Conservation (phyloP, 2,329 filamentous ascomycete species). For the Alternaria burnsii region DNA sequence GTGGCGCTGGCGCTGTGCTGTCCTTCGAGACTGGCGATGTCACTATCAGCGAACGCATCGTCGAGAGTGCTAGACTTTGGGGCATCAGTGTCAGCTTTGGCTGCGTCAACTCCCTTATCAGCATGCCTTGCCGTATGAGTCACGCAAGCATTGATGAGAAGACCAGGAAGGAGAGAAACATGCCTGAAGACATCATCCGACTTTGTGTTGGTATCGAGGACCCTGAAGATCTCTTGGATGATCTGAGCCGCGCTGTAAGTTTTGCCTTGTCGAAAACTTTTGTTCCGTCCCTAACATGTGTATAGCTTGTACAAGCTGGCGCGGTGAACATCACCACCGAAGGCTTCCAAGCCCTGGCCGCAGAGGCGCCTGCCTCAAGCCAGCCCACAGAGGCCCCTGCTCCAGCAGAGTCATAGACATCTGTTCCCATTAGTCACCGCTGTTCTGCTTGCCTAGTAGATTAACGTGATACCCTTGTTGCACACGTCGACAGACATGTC, state of each 20-base stretch:
- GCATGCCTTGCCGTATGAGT: constrained; percentile 99
- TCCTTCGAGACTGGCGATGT: constrained; percentile 96
- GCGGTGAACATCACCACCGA: constrained; percentile 87
- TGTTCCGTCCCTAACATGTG: constrained; percentile 18
- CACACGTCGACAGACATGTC: constrained; percentile 7
- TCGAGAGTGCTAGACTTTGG: constrained; percentile 90
- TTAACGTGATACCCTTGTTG: constrained; percentile 48
- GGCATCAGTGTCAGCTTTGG: constrained; percentile 97
- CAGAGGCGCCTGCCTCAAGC: constrained; percentile 14
- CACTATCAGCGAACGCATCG: constrained; percentile 85
- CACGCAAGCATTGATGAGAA: constrained; percentile 98
- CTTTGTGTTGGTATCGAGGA: constrained; percentile 98
- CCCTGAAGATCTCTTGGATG: constrained; percentile 87
- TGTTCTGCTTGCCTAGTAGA: constrained; percentile 36
- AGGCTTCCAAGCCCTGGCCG: constrained; percentile 72
- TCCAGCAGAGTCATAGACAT: constrained; percentile 20
- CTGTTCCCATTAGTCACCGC: constrained; percentile 42
- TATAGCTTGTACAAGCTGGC: constrained; percentile 83
- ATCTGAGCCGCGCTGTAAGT: constrained; percentile 88
- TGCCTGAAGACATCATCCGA: constrained; percentile 97
- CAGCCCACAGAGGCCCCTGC: constrained; percentile 19
- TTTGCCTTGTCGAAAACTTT: background rate
- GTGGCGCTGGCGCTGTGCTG: constrained; percentile 91
- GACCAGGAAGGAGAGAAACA: constrained; percentile 73
- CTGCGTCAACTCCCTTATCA: constrained; percentile 97